A percentile compares a stretch with the other conserved stretches of the same genome.
These are phyloP conservation scores for Avena atlantica DNA, from an alignment of 176 grass and related monocot genomes.

Conservation along the genomic window DNA sequence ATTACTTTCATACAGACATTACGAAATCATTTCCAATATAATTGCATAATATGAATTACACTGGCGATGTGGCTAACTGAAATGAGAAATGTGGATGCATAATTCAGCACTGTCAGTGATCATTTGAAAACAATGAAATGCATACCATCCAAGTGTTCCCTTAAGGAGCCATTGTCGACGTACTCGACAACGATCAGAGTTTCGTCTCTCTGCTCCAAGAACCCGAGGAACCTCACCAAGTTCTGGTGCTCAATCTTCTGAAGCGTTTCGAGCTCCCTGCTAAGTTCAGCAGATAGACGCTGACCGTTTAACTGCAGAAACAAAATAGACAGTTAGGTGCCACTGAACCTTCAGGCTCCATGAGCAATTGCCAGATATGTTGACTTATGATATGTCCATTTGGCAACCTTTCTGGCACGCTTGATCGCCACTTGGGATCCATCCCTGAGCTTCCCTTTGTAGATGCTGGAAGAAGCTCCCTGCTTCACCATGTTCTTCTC, in stretches of 20 bases:
- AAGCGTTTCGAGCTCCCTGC: slow-evolving; percentile 45
- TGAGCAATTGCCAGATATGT: not conserved
- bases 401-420: slow-evolving; percentile 42
- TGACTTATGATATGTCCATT: not conserved
- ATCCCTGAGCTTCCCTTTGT: slow-evolving; percentile 49
- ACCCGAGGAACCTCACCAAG: slow-evolving; percentile 43
- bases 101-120: not conserved
- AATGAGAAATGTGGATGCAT: not conserved
- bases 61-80: not conserved
- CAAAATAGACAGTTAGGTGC: not conserved
- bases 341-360: not conserved
- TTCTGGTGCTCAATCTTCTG: slow-evolving; percentile 51
- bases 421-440: slow-evolving; percentile 39
- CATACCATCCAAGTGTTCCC: slow-evolving; percentile 56
- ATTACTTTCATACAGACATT: not conserved
- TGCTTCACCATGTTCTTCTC: slow-evolving; percentile 46
- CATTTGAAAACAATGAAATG: not conserved
- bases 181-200: slow-evolving; percentile 33
- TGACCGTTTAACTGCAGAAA: slow-evolving; percentile 17
- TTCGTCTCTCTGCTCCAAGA: slow-evolving; percentile 26
- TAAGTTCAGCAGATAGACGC: slow-evolving; percentile 30
- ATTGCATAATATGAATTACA: too few species aligned
- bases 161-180: slow-evolving; percentile 49
- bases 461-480: slow-evolving; percentile 34
- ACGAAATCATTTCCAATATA: not conserved